Base-by-base conservation (phyloP, 805 yeast species). In the Yarrowia sp. region DNA sequence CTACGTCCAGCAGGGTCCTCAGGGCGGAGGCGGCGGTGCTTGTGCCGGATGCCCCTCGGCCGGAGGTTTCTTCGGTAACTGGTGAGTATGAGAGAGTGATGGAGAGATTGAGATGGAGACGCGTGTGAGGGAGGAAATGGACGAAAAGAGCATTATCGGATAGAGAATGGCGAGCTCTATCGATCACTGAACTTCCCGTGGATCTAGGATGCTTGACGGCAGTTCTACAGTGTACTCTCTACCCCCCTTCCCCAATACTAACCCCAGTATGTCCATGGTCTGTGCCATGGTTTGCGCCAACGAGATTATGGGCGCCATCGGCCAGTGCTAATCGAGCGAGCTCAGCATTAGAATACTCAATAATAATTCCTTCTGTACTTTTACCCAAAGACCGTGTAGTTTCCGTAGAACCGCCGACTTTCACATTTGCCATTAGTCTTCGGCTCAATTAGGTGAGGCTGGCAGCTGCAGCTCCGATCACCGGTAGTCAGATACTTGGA, bases 281-380 rank as follows among this genome's bases (percentile, higher is more conserved):
- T 36, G 46, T 12, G 67, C 67, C 45, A 63, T 63, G 67, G 56
- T 63, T 12, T 63, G 67, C 40, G 56, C 67, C 46, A 63, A 63
- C 48, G 67, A 46, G 46, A 48, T 63, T 22, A 63, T 38, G 46
- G 46, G 46, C 38, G 67, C 67, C 46, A 63, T 63, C n/a, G 48
- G 52, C 52, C 65, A 59, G 52, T 59, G 65, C 35, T 59, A 59
- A 45, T 35, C 50, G n/a, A 3, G 35, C 41, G n/a, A 8, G 2
- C 38, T 10, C 36, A 53, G 43, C 59, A 41, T 41, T 41, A 15
- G 63, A n/a, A 26, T 56, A 56, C 52, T 59, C 65, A 59, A 59
- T 59, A 56, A 41, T 59, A 59, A 11, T 59, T 59, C 42, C 42
- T 43, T 26, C 40, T 56, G 63, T 56, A 56, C 22, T 41, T 56